phyloP scores from a whole-genome alignment of 495 filamentous ascomycete species.

The Neurospora intermedia region DNA sequence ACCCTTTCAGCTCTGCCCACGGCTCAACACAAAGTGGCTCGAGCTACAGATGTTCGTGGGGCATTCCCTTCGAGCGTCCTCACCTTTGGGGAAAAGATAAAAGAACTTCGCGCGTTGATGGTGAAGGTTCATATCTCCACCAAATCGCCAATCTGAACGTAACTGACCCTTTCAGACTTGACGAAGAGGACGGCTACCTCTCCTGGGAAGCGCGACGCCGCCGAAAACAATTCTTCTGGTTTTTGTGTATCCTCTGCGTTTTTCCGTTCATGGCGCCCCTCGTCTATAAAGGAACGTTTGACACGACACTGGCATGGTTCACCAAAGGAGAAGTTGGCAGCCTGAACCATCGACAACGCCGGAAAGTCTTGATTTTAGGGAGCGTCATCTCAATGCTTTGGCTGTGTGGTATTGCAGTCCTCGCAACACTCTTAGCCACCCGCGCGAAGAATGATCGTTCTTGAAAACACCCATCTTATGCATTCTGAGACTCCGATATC shows the following conservation, averaged over 20 bases:
- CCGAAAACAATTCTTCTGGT: constrained; percentile 18
- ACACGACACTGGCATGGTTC: constrained; percentile 20
- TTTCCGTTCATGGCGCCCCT: constrained; percentile 26
- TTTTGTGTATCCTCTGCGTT: constrained; percentile 18
- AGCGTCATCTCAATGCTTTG: constrained; percentile 9
- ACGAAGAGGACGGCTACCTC: constrained; percentile 16
- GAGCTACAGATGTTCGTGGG: neutral
- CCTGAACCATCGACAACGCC: constrained; percentile 19
- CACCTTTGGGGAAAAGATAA: constrained; percentile 3
- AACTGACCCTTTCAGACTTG: constrained; percentile 2
- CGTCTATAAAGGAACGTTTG: constrained; percentile 17
- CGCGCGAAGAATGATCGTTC: neutral
- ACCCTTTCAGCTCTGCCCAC: constrained; percentile 8
- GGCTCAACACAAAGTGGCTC: constrained; percentile 3
- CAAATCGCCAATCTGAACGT: constrained; percentile 5
- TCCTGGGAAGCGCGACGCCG: constrained; percentile 14
- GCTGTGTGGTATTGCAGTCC: constrained; percentile 6
- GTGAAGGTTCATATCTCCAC: constrained; percentile 2
- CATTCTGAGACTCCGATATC: neutral
- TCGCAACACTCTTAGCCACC: constrained; percentile 1
- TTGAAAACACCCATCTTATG: neutral
- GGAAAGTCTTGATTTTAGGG: constrained; percentile 14
- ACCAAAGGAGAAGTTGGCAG: constrained; percentile 22
- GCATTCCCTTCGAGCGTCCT: neutral
- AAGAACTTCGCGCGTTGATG: neutral